A percentile compares a stretch with the other conserved stretches of the same genome.
phyloP scores from a whole-genome alignment of 1,139 yeast species.

The Lodderomyces elongisporus region DNA sequence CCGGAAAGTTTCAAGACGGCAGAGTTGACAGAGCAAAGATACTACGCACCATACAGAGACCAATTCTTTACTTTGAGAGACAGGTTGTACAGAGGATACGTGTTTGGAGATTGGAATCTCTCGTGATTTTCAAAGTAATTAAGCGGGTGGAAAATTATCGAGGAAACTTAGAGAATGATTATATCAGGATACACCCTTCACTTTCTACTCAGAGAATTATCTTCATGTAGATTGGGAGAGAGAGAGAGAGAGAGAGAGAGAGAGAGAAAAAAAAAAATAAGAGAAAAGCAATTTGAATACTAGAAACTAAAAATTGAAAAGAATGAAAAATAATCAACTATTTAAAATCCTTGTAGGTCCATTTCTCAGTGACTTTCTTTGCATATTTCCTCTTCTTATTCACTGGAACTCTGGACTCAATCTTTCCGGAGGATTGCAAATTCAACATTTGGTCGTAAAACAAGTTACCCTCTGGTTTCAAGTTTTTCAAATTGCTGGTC shows the following conservation, averaged over 20 bases:
- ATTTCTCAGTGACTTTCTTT: slow-evolving; percentile 79
- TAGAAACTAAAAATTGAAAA: not conserved
- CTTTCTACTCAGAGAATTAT: too few relatives aligned
- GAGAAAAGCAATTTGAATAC: too few relatives aligned
- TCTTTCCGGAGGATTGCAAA: slow-evolving; percentile 77
- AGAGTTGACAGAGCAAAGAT: slow-evolving; percentile 32
- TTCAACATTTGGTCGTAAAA: slow-evolving; percentile 77
- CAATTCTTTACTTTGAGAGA: slow-evolving; percentile 47
- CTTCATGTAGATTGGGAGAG: not conserved
- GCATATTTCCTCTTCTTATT: slow-evolving; percentile 62
- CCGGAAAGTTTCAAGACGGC: slow-evolving; percentile 60
- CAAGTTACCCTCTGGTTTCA: slow-evolving; percentile 88
- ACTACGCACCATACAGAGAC: slow-evolving; percentile 47
- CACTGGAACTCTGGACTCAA: slow-evolving; percentile 78
- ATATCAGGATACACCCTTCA: too few relatives aligned
- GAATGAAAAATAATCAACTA: slow-evolving; percentile 19
- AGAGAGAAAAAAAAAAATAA: not conserved
- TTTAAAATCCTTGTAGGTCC: slow-evolving; percentile 88
- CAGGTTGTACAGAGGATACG: slow-evolving; percentile 47
- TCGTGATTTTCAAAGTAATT: slow-evolving; percentile 17
- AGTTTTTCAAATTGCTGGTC: slow-evolving; percentile 73
- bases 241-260: not conserved
- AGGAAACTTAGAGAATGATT: too few relatives aligned
- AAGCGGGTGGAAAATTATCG: too few relatives aligned
- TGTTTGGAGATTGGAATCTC: slow-evolving; percentile 46